phyloP scores from a whole-genome alignment of 192 early-diverging fungal genomes.

The Entomortierella parvispora region DNA sequence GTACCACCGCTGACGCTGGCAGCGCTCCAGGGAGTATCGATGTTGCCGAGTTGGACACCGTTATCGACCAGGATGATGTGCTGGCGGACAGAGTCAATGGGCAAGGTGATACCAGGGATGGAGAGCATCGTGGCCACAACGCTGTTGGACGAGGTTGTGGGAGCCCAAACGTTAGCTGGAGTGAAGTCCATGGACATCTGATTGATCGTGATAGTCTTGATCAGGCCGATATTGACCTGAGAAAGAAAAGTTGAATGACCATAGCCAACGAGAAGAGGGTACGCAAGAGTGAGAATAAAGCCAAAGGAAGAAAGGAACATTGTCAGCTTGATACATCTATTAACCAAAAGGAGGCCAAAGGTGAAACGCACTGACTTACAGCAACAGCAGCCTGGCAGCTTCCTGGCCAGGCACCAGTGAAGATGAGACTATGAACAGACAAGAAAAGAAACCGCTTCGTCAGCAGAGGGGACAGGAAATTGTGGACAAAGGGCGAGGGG shows the following conservation, averaged over 20 bases:
- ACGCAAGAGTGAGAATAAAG: background rate
- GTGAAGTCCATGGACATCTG: constrained; percentile 57
- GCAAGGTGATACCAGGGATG: constrained; percentile 21
- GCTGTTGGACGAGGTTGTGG: constrained; percentile 45
- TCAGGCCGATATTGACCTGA: constrained; percentile 25
- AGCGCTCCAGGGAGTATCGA: constrained; percentile 13
- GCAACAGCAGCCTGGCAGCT: constrained; percentile 18
- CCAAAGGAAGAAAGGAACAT: background rate
- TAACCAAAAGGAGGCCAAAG: background rate
- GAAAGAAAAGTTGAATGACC: background rate
- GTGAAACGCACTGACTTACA: constrained; percentile 1
- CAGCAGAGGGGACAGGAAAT: background rate
- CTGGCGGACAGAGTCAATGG: constrained; percentile 10
- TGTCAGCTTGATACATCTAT: background rate
- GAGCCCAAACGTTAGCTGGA: constrained; percentile 41
- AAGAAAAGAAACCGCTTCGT: background rate
- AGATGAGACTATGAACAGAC: constrained; percentile 7
- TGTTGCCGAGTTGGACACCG: constrained; percentile 6
- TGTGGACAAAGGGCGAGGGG: too few relatives aligned
- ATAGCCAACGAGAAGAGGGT: background rate
- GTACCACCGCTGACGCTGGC: constrained; percentile 10
- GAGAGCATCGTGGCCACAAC: constrained; percentile 42
- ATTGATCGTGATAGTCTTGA: constrained; percentile 40
- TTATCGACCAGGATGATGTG: constrained; percentile 15
- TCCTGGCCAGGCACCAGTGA: constrained; percentile 19